Conservation (phyloP, 1,139 yeast species). For the Blastobotrys niveus region DNA sequence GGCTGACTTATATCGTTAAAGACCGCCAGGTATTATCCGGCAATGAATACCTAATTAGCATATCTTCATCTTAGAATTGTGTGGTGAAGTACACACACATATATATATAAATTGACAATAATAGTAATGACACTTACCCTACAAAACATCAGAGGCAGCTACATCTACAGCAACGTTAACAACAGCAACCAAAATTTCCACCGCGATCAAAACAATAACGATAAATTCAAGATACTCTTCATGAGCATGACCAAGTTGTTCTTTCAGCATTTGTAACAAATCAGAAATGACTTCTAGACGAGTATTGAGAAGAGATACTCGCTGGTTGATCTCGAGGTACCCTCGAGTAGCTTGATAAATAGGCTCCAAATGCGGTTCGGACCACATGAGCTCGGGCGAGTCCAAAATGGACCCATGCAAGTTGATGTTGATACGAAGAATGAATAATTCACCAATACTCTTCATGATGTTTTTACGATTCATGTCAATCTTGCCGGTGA, state of each 20-base stretch:
- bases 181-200: slow-evolving; percentile 83
- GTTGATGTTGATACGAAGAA: slow-evolving; percentile 73
- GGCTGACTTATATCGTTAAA: slow-evolving; percentile 26
- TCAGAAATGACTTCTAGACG: slow-evolving; percentile 90
- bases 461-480: slow-evolving; percentile 91
- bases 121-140: neutral
- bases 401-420: slow-evolving; percentile 93
- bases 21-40: slow-evolving; percentile 30
- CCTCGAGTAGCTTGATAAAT: slow-evolving; percentile 96
- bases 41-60: slow-evolving; percentile 25
- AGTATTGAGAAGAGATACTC: slow-evolving; percentile 84
- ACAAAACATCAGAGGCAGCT: slow-evolving; percentile 23
- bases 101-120: neutral
- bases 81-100: too few species aligned
- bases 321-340: slow-evolving; percentile 85
- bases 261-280: slow-evolving; percentile 89
- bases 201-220: slow-evolving; percentile 87
- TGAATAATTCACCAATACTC: slow-evolving; percentile 90
- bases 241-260: slow-evolving; percentile 84
- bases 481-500: slow-evolving; percentile 92
- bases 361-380: slow-evolving; percentile 95
- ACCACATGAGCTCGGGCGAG: slow-evolving; percentile 98
- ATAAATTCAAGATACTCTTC: slow-evolving; percentile 88
- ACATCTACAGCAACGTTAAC: slow-evolving; percentile 45
- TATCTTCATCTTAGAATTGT: too few species aligned